Evolutionary conservation across 257 asterid genomes (phyloP), one percentile per base, ranked within the genome.

Genomic region (Solanum medicagineum): DNA sequence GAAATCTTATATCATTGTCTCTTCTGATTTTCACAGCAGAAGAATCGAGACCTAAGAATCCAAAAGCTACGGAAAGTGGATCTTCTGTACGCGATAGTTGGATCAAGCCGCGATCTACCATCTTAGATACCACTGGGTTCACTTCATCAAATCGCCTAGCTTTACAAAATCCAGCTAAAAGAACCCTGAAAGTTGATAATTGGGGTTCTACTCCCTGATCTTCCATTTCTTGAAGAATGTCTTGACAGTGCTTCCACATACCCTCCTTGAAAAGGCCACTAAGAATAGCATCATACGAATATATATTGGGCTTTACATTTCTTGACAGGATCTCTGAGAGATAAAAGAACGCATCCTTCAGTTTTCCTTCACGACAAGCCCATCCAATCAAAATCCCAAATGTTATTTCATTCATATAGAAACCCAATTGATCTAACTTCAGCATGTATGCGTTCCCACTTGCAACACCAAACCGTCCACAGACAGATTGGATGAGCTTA

Each of bases 321-420:
- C 94, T 90, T 16, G 97, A 89, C 82, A 91, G 85, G 82, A 93
- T 89, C 16, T 92, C 94, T 1, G 95, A 93, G 36, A 96, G 83
- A 85, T 90, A 93, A 87, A 92, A 79, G 74, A 95, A 88, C 32
- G 93, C 91, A 65, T 89, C 84, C 84, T 86, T 94, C 86, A 96
- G 81, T 84, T 88, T 93, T 70, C 95, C 93, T 85, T 93, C 96
- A 19, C 74, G 87, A 63, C 97, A 93, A 86, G 95, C 84, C 81
- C 89, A 93, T 86, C 98, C 97, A 89, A 96, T 92, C 87, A 96
- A 90, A 87, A 94, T 96, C 88, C 95, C 99, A 56, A 91, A 89
- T 22, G 97, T 86, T 85, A 79, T 85, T 87, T 91, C 94, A 86
- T 94, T 86, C 42, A 98, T 91, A 87, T 85, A 80, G 85, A 94